Conservation (phyloP, 176 grass and related monocot genomes). For the Ananas comosus region DNA sequence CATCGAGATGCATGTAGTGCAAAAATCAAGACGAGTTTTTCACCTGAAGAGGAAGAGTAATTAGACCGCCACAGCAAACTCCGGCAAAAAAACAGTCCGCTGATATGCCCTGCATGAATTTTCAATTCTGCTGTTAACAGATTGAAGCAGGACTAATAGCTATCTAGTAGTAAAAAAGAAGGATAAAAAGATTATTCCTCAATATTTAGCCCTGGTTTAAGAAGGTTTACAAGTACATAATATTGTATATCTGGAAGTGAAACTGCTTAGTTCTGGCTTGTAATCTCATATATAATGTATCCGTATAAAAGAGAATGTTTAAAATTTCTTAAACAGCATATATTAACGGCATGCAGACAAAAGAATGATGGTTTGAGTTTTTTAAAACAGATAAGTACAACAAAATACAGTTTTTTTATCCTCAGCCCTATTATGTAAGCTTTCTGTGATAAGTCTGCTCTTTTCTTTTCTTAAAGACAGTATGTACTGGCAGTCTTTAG, state of each 20-base stretch:
- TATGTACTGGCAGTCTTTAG: too few relatives aligned
- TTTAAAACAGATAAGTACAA: too few relatives aligned
- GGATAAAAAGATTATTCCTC: neutral
- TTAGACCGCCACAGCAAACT: conserved; percentile 69
- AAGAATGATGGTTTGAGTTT: too few relatives aligned
- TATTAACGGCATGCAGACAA: too few relatives aligned
- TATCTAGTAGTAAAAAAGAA: neutral
- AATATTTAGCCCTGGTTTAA: neutral
- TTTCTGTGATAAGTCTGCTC: too few relatives aligned
- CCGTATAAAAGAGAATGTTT: too few relatives aligned
- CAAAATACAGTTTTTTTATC: too few relatives aligned
- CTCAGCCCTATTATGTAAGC: too few relatives aligned
- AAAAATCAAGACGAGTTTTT: neutral
- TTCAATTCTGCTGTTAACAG: conserved; percentile 1
- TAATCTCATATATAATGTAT: too few relatives aligned
- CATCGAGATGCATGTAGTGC: too few relatives aligned
- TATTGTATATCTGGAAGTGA: conserved; percentile 9
- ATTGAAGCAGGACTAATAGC: neutral
- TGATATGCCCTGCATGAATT: conserved; percentile 49
- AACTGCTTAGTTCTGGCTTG: neutral
- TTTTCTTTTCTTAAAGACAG: too few relatives aligned
- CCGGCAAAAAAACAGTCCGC: conserved; percentile 74
- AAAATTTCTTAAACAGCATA: too few relatives aligned
- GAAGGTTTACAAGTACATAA: conserved; percentile 17
- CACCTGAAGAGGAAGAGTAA: conserved; percentile 88